Evolutionary conservation across 1,139 yeast species (phyloP).

Genomic region (Diutina siamensis): DNA sequence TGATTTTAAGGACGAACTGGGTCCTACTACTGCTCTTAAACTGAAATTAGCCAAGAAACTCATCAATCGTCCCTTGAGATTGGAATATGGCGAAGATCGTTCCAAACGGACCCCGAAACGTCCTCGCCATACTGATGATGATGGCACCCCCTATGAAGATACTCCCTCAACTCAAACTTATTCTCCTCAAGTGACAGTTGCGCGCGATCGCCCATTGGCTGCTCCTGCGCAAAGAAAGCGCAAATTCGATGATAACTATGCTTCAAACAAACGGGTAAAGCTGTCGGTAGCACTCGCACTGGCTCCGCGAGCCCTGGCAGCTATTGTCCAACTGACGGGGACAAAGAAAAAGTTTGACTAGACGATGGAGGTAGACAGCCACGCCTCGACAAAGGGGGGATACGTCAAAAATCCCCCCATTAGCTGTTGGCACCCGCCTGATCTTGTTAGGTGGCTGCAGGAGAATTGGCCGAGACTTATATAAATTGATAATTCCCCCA

Average conservation of each 20-base stretch:
- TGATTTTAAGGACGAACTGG: conserved; percentile 70
- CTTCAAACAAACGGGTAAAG: conserved; percentile 37
- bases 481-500: too few species aligned
- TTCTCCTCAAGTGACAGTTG: not conserved
- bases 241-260: not conserved
- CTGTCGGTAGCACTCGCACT: conserved; percentile 83
- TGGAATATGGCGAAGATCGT: conserved; percentile 94
- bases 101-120: conserved; percentile 12
- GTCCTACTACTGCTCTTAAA: conserved; percentile 73
- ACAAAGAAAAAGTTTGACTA: conserved; percentile 64
- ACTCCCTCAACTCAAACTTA: too few species aligned
- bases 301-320: conserved; percentile 85
- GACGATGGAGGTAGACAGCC: too few species aligned
- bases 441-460: too few species aligned
- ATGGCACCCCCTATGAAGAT: too few species aligned
- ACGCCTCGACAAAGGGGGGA: too few species aligned
- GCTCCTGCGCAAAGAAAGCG: not conserved
- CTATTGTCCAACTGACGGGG: conserved; percentile 85
- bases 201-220: not conserved
- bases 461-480: too few species aligned
- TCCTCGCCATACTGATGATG: conserved; percentile 8
- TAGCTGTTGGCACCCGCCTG: too few species aligned
- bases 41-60: conserved; percentile 59
- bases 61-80: conserved; percentile 64
- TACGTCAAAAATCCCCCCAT: too few species aligned